A percentile compares a stretch with the other conserved stretches of the same genome.
Evolutionary conservation across 768 basidiomycete species (phyloP).

Genomic region (Pulveroboletus sp.): DNA sequence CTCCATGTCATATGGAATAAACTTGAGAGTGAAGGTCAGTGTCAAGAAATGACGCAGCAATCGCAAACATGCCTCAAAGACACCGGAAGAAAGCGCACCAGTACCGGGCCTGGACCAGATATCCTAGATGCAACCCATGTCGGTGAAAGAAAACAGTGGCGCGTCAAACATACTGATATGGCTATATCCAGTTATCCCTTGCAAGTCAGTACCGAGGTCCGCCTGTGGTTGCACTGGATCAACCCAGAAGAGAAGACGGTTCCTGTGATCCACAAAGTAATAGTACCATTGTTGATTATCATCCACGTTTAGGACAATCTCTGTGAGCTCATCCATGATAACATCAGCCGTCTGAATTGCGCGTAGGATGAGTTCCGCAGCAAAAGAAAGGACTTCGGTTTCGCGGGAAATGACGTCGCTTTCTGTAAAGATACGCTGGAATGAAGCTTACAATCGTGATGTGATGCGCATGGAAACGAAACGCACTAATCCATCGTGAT

Average conservation of each 20-base stretch:
- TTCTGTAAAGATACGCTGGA: conserved; percentile 16
- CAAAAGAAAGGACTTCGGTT: conserved; percentile 2
- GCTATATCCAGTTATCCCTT: background rate
- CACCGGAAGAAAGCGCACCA: conserved; percentile 4
- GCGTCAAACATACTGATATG: conserved; percentile 12
- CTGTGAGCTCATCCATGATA: conserved; percentile 6
- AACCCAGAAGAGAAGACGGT: conserved; percentile 18
- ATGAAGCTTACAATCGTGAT: background rate
- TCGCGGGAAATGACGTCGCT: background rate
- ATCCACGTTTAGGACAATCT: conserved; percentile 12
- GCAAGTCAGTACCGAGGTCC: background rate
- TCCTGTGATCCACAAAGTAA: conserved; percentile 15
- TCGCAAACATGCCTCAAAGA: background rate
- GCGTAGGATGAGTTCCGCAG: conserved; percentile 3
- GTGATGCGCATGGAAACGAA: background rate
- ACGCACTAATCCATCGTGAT: conserved; percentile 11
- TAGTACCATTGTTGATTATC: conserved; percentile 2
- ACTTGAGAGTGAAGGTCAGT: background rate
- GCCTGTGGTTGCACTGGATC: background rate
- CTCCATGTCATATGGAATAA: background rate
- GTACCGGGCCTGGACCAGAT: conserved; percentile 10
- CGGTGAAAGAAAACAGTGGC: background rate
- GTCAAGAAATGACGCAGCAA: background rate
- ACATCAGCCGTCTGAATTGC: background rate
- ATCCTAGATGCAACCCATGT: background rate